Evolutionary conservation across 306 rosid genomes (phyloP).

Genomic region (Rosa persica): DNA sequence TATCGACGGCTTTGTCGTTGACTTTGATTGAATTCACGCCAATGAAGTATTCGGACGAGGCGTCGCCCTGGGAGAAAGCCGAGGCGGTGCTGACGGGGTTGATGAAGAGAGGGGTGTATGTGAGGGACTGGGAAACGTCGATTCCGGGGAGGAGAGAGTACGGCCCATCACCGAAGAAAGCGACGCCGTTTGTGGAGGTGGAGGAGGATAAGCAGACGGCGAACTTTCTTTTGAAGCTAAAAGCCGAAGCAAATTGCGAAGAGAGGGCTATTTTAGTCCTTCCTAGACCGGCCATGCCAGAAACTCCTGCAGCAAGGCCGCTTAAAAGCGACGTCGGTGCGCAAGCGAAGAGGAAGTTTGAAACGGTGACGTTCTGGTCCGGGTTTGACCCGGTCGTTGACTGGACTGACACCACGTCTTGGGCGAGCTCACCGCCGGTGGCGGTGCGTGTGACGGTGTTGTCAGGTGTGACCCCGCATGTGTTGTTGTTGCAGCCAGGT

Average conservation of each 20-base stretch:
- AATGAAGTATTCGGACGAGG: conserved; percentile 60
- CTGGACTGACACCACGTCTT: conserved; percentile 38
- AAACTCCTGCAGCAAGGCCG: conserved; percentile 46
- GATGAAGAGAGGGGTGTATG: conserved; percentile 37
- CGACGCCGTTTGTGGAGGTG: conserved; percentile 31
- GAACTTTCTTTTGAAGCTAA: conserved; percentile 55
- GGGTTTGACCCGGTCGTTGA: conserved; percentile 59
- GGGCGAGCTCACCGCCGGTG: conserved; percentile 49
- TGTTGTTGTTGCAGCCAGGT: conserved; percentile 70
- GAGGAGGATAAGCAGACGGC: conserved; percentile 50
- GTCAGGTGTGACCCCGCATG: conserved; percentile 40
- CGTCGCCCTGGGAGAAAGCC: conserved; percentile 38
- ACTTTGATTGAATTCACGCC: conserved; percentile 46
- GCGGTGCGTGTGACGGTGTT: conserved; percentile 52
- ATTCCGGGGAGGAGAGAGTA: conserved; percentile 45
- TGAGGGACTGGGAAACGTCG: conserved; percentile 31
- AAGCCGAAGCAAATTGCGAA: conserved; percentile 50
- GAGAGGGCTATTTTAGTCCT: conserved; percentile 47
- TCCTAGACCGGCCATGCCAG: conserved; percentile 68
- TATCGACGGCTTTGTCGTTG: conserved; percentile 18
- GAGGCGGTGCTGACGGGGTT: conserved; percentile 66
- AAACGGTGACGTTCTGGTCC: conserved; percentile 33
- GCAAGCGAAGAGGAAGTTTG: conserved; percentile 42
- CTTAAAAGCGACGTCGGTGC: conserved; percentile 44
- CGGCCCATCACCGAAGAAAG: conserved; percentile 55